Evolutionary conservation across 768 basidiomycete species (phyloP).

Genomic region (Kwoniella dejecticola): DNA sequence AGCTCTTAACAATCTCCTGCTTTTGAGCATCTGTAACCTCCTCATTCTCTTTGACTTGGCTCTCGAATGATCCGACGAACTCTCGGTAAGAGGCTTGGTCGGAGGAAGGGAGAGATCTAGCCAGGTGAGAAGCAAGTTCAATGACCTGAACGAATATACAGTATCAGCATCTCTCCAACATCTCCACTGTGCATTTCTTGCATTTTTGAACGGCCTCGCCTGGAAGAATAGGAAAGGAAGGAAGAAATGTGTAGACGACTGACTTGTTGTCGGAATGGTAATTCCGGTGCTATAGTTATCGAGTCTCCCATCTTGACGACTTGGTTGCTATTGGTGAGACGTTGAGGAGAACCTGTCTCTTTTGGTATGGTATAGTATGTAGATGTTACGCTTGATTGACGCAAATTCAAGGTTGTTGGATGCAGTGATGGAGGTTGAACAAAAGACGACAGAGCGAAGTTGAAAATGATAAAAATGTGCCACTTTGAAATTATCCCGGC

Average conservation of each 20-base stretch:
- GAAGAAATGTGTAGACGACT: not conserved
- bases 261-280: slow-evolving; percentile 49
- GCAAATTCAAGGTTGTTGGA: not conserved
- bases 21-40: slow-evolving; percentile 34
- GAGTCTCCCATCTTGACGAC: slow-evolving; percentile 51
- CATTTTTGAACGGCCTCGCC: too few relatives aligned
- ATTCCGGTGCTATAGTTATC: slow-evolving; percentile 51
- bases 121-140: slow-evolving; percentile 48
- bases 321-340: too few relatives aligned
- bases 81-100: slow-evolving; percentile 36
- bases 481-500: slow-evolving; percentile 1
- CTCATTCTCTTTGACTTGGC: slow-evolving; percentile 32
- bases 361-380: slow-evolving; percentile 4
- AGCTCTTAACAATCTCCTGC: slow-evolving; percentile 37
- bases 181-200: too few relatives aligned
- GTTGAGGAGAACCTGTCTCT: slow-evolving; percentile 16
- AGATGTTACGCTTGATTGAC: not conserved
- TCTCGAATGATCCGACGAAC: slow-evolving; percentile 40
- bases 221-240: too few relatives aligned
- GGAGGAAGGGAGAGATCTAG: slow-evolving; percentile 43
- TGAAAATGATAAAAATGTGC: slow-evolving; percentile 8
- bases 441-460: slow-evolving; percentile 12
- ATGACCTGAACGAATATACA: slow-evolving; percentile 30
- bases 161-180: too few relatives aligned
- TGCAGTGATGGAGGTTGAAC: not conserved